A percentile compares a stretch with the other conserved stretches of the same genome.
phyloP scores from a whole-genome alignment of 1,139 yeast species.

The Saccharomycopsis crataegensis region DNA sequence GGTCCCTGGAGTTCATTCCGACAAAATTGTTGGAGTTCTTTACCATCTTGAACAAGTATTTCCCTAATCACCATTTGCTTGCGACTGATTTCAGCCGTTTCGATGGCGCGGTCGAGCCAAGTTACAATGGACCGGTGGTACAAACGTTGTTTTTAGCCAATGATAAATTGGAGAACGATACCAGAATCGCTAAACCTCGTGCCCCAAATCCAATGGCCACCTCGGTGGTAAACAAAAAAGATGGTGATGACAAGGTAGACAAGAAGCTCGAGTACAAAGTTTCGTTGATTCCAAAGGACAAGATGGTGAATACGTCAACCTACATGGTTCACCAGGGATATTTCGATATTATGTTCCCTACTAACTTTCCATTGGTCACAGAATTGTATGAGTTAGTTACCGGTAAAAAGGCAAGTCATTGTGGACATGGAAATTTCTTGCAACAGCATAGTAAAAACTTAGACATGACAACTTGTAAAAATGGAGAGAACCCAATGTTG shows the following conservation, averaged over 20 bases:
- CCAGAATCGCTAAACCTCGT: conserved; percentile 33
- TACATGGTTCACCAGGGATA: conserved; percentile 80
- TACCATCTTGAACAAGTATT: conserved; percentile 52
- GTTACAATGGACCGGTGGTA: conserved; percentile 75
- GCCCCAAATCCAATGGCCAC: not conserved
- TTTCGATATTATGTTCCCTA: conserved; percentile 83
- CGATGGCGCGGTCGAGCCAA: conserved; percentile 48
- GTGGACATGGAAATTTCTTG: conserved; percentile 58
- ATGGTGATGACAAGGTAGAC: not conserved
- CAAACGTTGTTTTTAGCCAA: conserved; percentile 46
- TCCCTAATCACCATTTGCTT: conserved; percentile 69
- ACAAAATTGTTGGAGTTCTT: conserved; percentile 65
- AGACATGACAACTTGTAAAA: conserved; percentile 58
- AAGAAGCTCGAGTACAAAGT: conserved; percentile 11
- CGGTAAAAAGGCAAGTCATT: conserved; percentile 50
- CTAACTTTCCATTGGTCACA: conserved; percentile 60
- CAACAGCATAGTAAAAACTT: conserved; percentile 60
- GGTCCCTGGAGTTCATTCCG: conserved; percentile 69
- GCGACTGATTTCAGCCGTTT: conserved; percentile 68
- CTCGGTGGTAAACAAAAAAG: not conserved
- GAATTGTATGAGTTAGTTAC: conserved; percentile 59
- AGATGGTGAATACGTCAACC: conserved; percentile 50
- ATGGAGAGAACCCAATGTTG: conserved; percentile 86
- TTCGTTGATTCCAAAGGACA: conserved; percentile 11
- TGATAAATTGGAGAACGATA: conserved; percentile 36